Evolutionary conservation across 352 stramenopile genomes (phyloP), one percentile per base, ranked within the genome.

Genomic region (Plasmopara viticola): DNA sequence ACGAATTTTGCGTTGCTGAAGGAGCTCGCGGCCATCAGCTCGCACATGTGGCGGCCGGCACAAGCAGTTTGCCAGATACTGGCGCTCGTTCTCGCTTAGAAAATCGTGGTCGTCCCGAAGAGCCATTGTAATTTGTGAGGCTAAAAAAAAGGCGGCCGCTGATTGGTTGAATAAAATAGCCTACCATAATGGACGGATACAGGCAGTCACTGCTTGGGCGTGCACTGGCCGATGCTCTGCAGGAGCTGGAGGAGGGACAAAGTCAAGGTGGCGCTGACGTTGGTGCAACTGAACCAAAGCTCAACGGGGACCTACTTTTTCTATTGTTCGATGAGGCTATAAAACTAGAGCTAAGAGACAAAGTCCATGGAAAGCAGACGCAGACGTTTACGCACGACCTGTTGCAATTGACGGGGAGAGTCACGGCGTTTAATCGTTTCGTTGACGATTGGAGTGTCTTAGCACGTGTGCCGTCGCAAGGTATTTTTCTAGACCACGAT

Each of bases 1-100:
- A 48, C 74, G 72, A 49, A 90, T 86, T 63, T 90, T 87, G 40
- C 79, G 76, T 64, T 90, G 79, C 60, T 90, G 79, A 66, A 90
- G 73, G 54, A 90, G 65, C 58, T 88, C 79, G 34, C 82, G 77
- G 13, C 82, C 82, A 56, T 93, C 79, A 9, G 79, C 76, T 44
- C 82, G 77, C 53, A 87, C 48, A 53, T 87, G 71, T 33, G 75
- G 72, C 40, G 70, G 66, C 42, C 79, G 59, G 42, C 67, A 66
- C 47, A 92, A 70, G 40, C 77, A 68, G 20, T 76, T 70, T 57
- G 78, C 76, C 46, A 90, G 68, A 60, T 90, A 93, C 61, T 78
- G 60, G 59, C 79, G 82, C 66, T 92, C 81, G 49, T 85, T 92
- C 55, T 86, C 80, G 63, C 77, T 89, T 50, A 89, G 61, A 51